Percentiles rank a stretch among this genome's conserved stretches.
These are phyloP conservation scores for Dichomitus squalens DNA, from an alignment of 1,284 basidiomycete species.

Conservation along the genomic window DNA sequence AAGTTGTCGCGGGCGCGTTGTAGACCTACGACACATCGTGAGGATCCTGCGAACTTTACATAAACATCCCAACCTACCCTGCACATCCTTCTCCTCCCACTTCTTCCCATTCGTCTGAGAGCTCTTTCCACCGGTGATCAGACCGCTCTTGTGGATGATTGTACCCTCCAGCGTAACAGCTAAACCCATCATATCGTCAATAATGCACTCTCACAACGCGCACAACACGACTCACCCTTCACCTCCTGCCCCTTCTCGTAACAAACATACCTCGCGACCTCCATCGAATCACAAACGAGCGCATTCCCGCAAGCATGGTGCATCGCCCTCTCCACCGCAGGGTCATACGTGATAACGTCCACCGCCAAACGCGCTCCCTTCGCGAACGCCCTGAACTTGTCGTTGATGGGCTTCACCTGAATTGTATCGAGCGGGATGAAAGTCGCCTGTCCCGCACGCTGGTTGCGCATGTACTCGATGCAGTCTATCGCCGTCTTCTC, in stretches of 20 bases:
- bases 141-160: constrained; percentile 95
- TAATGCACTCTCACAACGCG: not conserved
- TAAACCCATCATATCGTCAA: constrained; percentile 35
- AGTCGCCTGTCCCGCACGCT: constrained; percentile 93
- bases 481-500: constrained; percentile 98
- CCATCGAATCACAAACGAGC: constrained; percentile 94
- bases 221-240: constrained; percentile 66
- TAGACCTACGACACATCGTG: constrained; percentile 51
- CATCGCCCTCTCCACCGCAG: constrained; percentile 89
- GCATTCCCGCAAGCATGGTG: constrained; percentile 96
- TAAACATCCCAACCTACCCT: constrained; percentile 49
- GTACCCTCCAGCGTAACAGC: constrained; percentile 98
- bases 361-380: constrained; percentile 92
- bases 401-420: constrained; percentile 91
- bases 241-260: constrained; percentile 96
- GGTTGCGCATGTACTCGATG: constrained; percentile 97
- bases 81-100: constrained; percentile 94
- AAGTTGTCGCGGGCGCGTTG: constrained; percentile 76
- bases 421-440: constrained; percentile 98
- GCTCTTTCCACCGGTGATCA: constrained; percentile 95
- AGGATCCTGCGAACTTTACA: not conserved
- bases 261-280: constrained; percentile 86
- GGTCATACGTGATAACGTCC: constrained; percentile 91
- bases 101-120: constrained; percentile 73
- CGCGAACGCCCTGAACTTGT: constrained; percentile 91